These are phyloP conservation scores for Leonotis leonurus DNA, from an alignment of 257 asterid genomes.

Conservation along the genomic window DNA sequence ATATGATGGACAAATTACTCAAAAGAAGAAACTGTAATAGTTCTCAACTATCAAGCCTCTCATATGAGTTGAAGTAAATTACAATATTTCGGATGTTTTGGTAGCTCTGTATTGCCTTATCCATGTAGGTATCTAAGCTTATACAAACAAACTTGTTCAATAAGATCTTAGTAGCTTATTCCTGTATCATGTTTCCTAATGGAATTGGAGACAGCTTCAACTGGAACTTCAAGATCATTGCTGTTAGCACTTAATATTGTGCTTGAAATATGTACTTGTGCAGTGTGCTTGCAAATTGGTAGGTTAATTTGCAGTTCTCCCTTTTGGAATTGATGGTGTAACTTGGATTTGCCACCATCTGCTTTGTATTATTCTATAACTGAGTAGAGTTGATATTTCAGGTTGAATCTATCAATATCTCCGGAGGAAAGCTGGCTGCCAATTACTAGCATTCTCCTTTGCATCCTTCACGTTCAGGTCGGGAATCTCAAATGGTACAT, in stretches of 20 bases:
- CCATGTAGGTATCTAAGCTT: neutral
- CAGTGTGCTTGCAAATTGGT: neutral
- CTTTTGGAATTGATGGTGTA: neutral
- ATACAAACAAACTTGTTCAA: neutral
- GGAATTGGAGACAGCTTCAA: neutral
- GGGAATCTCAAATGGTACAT: neutral
- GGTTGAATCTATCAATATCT: slow-evolving; percentile 78
- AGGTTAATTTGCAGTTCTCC: neutral
- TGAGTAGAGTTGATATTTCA: slow-evolving; percentile 17
- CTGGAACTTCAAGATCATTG: neutral
- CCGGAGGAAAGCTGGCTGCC: slow-evolving; percentile 99
- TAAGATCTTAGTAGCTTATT: neutral
- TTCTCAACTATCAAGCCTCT: neutral
- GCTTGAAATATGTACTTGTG: neutral
- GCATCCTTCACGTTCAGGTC: slow-evolving; percentile 90
- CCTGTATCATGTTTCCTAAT: neutral
- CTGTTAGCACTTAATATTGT: neutral
- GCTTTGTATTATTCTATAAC: neutral
- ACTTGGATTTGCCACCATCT: neutral
- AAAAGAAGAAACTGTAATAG: neutral
- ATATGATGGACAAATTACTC: neutral
- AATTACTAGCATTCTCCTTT: slow-evolving; percentile 77
- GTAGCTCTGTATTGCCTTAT: neutral
- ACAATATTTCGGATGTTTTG: slow-evolving; percentile 2
- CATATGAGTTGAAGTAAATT: neutral